phyloP scores from a whole-genome alignment of 1,139 yeast species.

The Hemisphaericaspora xylofermentans region DNA sequence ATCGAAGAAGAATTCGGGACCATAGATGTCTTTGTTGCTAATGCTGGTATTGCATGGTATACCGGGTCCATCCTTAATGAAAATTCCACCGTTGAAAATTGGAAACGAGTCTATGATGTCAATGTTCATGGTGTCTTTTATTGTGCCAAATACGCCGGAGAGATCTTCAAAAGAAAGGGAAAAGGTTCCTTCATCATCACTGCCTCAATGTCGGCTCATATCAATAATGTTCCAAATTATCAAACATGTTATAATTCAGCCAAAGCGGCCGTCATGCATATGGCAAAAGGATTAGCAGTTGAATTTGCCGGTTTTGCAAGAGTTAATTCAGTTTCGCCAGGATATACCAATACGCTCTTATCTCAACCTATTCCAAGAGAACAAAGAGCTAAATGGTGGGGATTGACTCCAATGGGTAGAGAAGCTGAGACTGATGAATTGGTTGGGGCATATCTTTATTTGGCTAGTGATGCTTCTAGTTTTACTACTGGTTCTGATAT shows the following conservation, averaged over 20 bases:
- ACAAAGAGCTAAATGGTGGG: conserved; percentile 35
- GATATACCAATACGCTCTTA: conserved; percentile 55
- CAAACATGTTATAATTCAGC: conserved; percentile 60
- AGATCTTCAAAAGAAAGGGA: conserved; percentile 46
- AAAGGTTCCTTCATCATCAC: conserved; percentile 60
- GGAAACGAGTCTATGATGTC: conserved; percentile 50
- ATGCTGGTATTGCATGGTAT: conserved; percentile 85
- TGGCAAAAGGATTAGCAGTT: conserved; percentile 53
- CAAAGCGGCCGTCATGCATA: conserved; percentile 57
- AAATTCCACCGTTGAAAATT: conserved; percentile 43
- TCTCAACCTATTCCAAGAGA: conserved; percentile 45
- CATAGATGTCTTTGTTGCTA: conserved; percentile 80
- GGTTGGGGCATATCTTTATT: conserved; percentile 44
- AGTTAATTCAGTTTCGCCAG: conserved; percentile 57
- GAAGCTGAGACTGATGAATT: conserved; percentile 41
- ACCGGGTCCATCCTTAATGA: conserved; percentile 66
- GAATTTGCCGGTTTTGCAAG: conserved; percentile 56
- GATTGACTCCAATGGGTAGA: conserved; percentile 41
- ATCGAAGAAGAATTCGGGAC: conserved; percentile 65
- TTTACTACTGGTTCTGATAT: conserved; percentile 49
- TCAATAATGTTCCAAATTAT: conserved; percentile 53
- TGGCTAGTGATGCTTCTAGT: conserved; percentile 42
- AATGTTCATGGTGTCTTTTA: conserved; percentile 59
- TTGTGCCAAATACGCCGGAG: conserved; percentile 57
- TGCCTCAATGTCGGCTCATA: conserved; percentile 60